Base-by-base conservation (phyloP, 805 yeast species). In the Candida nanaspora region DNA sequence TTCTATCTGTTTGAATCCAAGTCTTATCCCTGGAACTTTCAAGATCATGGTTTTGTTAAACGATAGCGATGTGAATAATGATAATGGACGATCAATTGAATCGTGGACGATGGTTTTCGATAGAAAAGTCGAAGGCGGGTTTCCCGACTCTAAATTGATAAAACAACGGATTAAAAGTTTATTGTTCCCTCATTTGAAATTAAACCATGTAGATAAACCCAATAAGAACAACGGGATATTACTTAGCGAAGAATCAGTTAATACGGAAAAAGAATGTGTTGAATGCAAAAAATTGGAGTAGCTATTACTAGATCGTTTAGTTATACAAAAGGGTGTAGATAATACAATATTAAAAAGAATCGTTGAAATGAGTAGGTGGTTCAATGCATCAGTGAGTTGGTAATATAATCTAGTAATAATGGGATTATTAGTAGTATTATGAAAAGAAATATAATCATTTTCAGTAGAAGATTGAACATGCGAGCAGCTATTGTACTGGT, bases 101-200 rank as follows among this genome's bases (percentile, higher is more conserved):
- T 5, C 9, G 6, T 55, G 60, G 43, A 59, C 58, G 16, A 59
- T 61, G 1, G 45, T 81, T 5, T 81, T 86, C 86, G 86, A 81
- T 48, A 63, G 88, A n/a, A 67, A 61, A 15, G 47, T 45, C 13
- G 63, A 76, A 39, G 85, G 77, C 28, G 95, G 96, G 27, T 87
- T 87, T 57, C 96, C 96, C 0, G 96, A 88, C 56, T 77, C 91
- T 15, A 88, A 87, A 55, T 72, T 77, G 14, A 62, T 88, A 47
- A 87, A 88, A 59, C 80, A 79, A 44, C 65, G 72, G 38, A 75
- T 87, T 5, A 61, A 93, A 45, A 75, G 80, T 46, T 52, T 62
- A 6, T 59, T 82, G n/a, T 72, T 66, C 37, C 88, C 87, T 0
- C 65, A 60, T 0, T 62, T 66, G 11, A 53, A 62, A 13, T 59